Evolutionary conservation across 257 asterid genomes (phyloP).

Genomic region (Thymus quinquecostatus): DNA sequence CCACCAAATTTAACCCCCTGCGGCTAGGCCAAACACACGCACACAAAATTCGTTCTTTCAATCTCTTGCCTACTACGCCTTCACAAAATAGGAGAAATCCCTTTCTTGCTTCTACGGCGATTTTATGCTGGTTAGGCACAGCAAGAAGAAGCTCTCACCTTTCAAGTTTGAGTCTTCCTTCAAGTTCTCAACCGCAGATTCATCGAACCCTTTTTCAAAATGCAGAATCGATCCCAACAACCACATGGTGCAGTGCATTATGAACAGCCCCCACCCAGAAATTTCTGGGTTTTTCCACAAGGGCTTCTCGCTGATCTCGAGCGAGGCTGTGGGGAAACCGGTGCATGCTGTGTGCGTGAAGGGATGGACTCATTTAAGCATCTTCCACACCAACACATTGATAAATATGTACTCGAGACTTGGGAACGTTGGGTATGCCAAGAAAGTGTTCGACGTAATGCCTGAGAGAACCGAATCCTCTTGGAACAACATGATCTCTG

Average conservation of each 20-base stretch:
- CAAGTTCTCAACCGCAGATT: conserved; percentile 44
- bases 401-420: conserved; percentile 59
- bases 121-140: conserved; percentile 53
- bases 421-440: conserved; percentile 48
- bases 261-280: conserved; percentile 51
- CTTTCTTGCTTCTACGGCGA: background rate
- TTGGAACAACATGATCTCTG: conserved; percentile 88
- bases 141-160: conserved; percentile 51
- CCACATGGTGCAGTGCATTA: conserved; percentile 42
- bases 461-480: conserved; percentile 67
- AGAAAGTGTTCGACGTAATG: conserved; percentile 75
- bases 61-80: too few species aligned
- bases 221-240: conserved; percentile 48
- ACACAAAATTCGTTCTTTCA: too few species aligned
- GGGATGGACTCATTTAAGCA: conserved; percentile 47
- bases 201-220: conserved; percentile 35
- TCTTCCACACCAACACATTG: conserved; percentile 67
- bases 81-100: background rate
- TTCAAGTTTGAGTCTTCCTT: conserved; percentile 40
- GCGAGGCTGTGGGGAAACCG: conserved; percentile 50
- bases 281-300: conserved; percentile 62
- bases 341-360: conserved; percentile 63
- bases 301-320: conserved; percentile 73
- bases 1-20: too few species aligned
- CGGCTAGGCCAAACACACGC: too few species aligned